Percentiles rank a stretch among this genome's conserved stretches.
Conservation (phyloP, 805 yeast species). For the Saccharomycopsis selenospora region DNA sequence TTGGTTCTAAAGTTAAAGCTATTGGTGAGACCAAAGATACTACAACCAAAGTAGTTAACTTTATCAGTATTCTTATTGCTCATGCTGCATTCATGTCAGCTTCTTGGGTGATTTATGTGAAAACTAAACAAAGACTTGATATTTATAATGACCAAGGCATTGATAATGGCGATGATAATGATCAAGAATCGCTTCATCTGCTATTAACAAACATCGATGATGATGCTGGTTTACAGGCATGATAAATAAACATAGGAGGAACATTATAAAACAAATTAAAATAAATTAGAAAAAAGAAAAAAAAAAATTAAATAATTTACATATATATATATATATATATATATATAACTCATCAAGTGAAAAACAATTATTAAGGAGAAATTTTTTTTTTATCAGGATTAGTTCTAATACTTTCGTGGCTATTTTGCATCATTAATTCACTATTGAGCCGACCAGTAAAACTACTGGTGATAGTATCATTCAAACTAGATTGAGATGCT, state of each 20-base stretch:
- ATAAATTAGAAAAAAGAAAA: too few species aligned
- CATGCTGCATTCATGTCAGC: slow-evolving; percentile 46
- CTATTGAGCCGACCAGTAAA: neutral
- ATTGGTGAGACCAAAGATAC: slow-evolving; percentile 54
- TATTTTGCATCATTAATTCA: too few species aligned
- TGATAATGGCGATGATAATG: slow-evolving; percentile 6
- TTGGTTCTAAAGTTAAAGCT: slow-evolving; percentile 67
- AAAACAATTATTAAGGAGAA: too few species aligned
- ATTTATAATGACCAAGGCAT: neutral
- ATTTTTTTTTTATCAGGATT: too few species aligned
- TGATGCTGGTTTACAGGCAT: too few species aligned
- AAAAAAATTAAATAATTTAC: too few species aligned
- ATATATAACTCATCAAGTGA: too few species aligned
- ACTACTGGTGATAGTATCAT: neutral
- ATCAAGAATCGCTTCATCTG: slow-evolving; percentile 5
- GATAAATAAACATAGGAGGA: too few species aligned
- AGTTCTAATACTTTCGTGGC: too few species aligned
- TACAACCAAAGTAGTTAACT: slow-evolving; percentile 50
- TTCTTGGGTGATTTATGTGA: slow-evolving; percentile 59
- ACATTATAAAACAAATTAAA: too few species aligned
- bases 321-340: too few species aligned
- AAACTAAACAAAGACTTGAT: slow-evolving; percentile 34
- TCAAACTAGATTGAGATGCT: neutral
- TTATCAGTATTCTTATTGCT: slow-evolving; percentile 54
- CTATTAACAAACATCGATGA: neutral